phyloP scores from a whole-genome alignment of 768 basidiomycete species.

The Termitomyces sp. region DNA sequence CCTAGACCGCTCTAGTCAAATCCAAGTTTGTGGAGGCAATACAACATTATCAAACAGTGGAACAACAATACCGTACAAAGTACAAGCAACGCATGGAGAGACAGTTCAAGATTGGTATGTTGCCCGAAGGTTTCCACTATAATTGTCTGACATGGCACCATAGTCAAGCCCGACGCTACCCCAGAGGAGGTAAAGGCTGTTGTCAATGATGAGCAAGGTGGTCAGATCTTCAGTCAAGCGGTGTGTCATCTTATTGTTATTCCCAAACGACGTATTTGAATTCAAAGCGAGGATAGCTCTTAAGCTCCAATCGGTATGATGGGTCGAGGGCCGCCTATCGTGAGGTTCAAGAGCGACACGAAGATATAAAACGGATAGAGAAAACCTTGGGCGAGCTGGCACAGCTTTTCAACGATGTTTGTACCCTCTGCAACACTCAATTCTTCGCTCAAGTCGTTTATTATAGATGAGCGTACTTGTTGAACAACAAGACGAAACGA shows the following conservation, averaged over 20 bases:
- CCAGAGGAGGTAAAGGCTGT: conserved; percentile 83
- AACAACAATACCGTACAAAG: conserved; percentile 71
- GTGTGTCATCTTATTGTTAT: conserved; percentile 29
- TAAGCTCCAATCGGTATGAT: conserved; percentile 88
- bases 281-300: conserved; percentile 44
- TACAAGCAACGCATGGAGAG: conserved; percentile 81
- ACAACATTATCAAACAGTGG: conserved; percentile 79
- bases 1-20: conserved; percentile 56
- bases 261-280: neutral
- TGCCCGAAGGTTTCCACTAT: neutral
- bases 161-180: conserved; percentile 91
- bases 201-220: conserved; percentile 76
- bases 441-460: neutral
- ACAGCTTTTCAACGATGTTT: conserved; percentile 91
- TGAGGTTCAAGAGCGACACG: conserved; percentile 96
- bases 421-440: conserved; percentile 14
- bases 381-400: conserved; percentile 89
- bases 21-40: conserved; percentile 81
- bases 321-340: conserved; percentile 87
- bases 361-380: conserved; percentile 94
- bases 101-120: conserved; percentile 80
- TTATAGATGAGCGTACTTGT: conserved; percentile 90
- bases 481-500: conserved; percentile 89
- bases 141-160: neutral
- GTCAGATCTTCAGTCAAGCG: conserved; percentile 88